Evolutionary conservation across 139 green algal genomes (phyloP), one percentile per base, ranked within the genome.

Genomic region (Haematococcus lacustris): DNA sequence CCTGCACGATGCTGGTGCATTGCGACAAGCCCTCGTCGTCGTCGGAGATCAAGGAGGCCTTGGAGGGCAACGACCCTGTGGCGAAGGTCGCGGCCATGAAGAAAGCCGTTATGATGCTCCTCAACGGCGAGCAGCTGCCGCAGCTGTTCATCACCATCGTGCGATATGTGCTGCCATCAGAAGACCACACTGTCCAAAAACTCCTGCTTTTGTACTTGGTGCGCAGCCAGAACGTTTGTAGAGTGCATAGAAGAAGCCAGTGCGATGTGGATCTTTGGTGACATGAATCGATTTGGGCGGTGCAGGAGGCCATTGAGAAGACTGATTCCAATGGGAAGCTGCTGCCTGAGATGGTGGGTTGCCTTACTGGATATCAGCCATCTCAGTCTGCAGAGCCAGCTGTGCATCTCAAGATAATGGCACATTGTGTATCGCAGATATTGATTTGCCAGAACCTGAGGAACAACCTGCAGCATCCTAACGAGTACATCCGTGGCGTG

Each of bases 381-480:
- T n/a, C n/a, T n/a, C n/a, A n/a, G n/a, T n/a, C n/a, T n/a, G n/a
- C n/a, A n/a, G n/a, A n/a, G n/a, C n/a, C n/a, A n/a, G n/a, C n/a
- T n/a, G n/a, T n/a, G n/a, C n/a, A n/a, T n/a, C n/a, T n/a, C n/a
- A n/a, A n/a, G n/a, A n/a, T n/a, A n/a, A n/a, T n/a, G n/a, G n/a
- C n/a, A n/a, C n/a, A n/a, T n/a, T n/a, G n/a, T n/a, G n/a, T n/a
- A n/a, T 34, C 62, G 76, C 88, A 95, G 90, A 99, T 99, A 76
- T 87, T 99, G 3, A 98, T 99, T 72, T 99, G 96, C 77, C 96
- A 99, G 81, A 98, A 99, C 82, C 86, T 99, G 70, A 82, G 96
- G 33, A 99, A 99, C 88, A 99, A 98, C 85, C 80, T 99, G 70
- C 96, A 99, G 87, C 96, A 99, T 74, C 96, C 96, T 25, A 99